Base-by-base conservation (phyloP, 2,329 filamentous ascomycete genomes). In the Triangularia setosa region DNA sequence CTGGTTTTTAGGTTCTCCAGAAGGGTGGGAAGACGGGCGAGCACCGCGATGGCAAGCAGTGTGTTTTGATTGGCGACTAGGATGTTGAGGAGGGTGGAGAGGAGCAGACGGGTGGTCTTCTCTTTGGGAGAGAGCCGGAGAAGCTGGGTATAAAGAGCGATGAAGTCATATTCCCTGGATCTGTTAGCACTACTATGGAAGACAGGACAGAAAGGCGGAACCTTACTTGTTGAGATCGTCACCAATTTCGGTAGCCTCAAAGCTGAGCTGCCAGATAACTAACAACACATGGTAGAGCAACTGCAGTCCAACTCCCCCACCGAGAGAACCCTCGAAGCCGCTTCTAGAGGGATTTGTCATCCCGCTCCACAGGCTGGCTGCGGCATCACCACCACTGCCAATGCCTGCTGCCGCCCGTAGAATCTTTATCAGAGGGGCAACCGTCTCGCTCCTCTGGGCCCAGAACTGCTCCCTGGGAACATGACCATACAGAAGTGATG, bases 211-310 rank as follows among this genome's bases (percentile, higher is more conserved):
- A 4, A 30, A 9, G 40, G 21, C 35, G 21, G n/a, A 16, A 11
- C 78, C 89, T 72, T 83, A 95, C 91, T 93, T 88, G 77, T 98
- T 91, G 64, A 99, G 82, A 52, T 94, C 93, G 65, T 89, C 84
- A 40, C 87, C 87, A 72, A 89, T 82, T 1, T 82, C 78, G 65
- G 90, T 88, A 12, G 92, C 92, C 75, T 98, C 95, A 70, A 99
- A 99, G 74, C 93, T 97, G 70, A 99, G 83, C 80, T 98, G 93
- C 95, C 95, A 99, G 64, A 99, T 81, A 12, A 96, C 93, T 59
- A 99, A 83, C 23, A 99, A 84, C 16, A 97, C 91, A 73, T 97
- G 92, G 76, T 99, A 99, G 48, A 99, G 84, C 48, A 98, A 84
- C 76, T 99, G 95, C 48, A 99, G 81, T 1, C 93, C 92, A 65